phyloP scores from a whole-genome alignment of 768 basidiomycete genomes.

The Inosperma sp. region DNA sequence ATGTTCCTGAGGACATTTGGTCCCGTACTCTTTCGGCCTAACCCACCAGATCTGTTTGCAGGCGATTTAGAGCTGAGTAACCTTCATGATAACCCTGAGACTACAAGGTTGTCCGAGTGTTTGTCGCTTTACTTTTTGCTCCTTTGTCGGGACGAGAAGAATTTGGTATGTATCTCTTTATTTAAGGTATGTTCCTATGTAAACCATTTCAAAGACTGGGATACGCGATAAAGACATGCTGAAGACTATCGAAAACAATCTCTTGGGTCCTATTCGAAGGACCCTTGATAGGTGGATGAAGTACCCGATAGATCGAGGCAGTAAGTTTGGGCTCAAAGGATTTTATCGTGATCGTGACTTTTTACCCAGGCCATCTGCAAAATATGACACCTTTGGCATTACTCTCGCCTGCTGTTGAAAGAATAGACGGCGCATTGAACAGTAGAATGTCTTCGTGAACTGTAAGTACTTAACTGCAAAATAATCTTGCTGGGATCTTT shows the following conservation, averaged over 20 bases:
- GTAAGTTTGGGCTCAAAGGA: slow-evolving; percentile 1
- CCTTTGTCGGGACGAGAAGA: slow-evolving; percentile 51
- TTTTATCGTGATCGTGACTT: not conserved
- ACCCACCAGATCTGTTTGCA: slow-evolving; percentile 49
- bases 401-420: not conserved
- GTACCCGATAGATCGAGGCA: slow-evolving; percentile 3
- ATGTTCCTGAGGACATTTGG: slow-evolving; percentile 56
- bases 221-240: slow-evolving; percentile 36
- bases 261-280: slow-evolving; percentile 43
- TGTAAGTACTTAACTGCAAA: too few relatives aligned
- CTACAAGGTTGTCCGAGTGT: slow-evolving; percentile 59
- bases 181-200: not conserved
- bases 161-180: slow-evolving; percentile 39
- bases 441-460: not conserved
- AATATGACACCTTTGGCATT: not conserved
- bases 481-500: too few relatives aligned
- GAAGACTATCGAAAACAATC: slow-evolving; percentile 34
- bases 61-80: slow-evolving; percentile 35
- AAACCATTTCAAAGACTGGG: slow-evolving; percentile 39
- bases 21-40: slow-evolving; percentile 51
- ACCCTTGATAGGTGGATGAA: slow-evolving; percentile 32
- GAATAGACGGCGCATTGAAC: not conserved
- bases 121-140: slow-evolving; percentile 67
- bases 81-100: slow-evolving; percentile 52
- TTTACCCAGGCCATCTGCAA: not conserved